Percentiles rank a stretch among this genome's conserved stretches.
phyloP scores from a whole-genome alignment of 1,284 basidiomycete species.

The Microbotryomycetes sp. region DNA sequence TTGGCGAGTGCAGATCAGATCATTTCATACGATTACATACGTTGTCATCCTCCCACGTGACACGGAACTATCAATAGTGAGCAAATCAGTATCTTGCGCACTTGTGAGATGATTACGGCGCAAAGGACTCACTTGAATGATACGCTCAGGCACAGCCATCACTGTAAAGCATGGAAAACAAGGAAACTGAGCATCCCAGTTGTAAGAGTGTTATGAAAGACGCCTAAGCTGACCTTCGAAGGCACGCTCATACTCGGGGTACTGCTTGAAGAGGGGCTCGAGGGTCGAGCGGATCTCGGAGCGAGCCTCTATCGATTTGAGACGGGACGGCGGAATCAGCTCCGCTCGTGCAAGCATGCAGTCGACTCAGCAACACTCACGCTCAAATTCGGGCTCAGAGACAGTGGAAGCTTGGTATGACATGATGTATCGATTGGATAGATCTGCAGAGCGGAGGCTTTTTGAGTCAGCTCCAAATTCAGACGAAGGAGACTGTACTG shows the following conservation, averaged over 20 bases:
- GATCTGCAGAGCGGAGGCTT: background rate
- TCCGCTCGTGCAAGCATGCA: background rate
- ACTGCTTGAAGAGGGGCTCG: slow-evolving; percentile 59
- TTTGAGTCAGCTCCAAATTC: background rate
- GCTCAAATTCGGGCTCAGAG: slow-evolving; percentile 34
- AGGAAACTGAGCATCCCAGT: background rate
- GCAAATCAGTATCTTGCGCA: background rate
- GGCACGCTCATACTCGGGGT: slow-evolving; percentile 65
- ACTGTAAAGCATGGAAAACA: slow-evolving; percentile 4
- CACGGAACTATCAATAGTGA: slow-evolving; percentile 54
- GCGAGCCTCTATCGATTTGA: slow-evolving; percentile 41
- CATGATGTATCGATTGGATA: slow-evolving; percentile 6
- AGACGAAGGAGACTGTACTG: background rate
- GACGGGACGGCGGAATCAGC: background rate
- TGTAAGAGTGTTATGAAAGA: background rate
- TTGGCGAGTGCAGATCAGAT: background rate
- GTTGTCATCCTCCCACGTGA: slow-evolving; percentile 70
- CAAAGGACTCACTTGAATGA: slow-evolving; percentile 48
- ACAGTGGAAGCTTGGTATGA: slow-evolving; percentile 25
- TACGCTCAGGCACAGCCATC: slow-evolving; percentile 61
- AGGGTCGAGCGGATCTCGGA: slow-evolving; percentile 54
- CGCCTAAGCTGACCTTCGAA: slow-evolving; percentile 51
- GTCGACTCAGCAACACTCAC: slow-evolving; percentile 12
- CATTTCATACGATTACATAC: slow-evolving; percentile 12
- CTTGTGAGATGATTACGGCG: background rate